Evolutionary conservation across 306 rosid genomes (phyloP), one percentile per base, ranked within the genome.

Genomic region (Gastrolobium bilobum): DNA sequence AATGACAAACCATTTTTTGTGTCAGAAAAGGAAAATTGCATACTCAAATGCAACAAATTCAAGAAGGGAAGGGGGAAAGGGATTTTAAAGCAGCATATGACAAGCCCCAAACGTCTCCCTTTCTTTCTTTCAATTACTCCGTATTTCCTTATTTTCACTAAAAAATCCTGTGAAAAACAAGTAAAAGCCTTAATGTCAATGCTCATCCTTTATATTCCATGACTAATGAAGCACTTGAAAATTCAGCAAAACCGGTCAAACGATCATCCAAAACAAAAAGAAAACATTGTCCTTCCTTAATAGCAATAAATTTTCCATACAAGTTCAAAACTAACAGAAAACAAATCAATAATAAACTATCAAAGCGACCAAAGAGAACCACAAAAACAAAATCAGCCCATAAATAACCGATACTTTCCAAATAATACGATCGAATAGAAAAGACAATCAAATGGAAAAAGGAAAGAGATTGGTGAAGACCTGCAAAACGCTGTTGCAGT

Each of bases 401-500:
- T 10, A 13, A 40, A 10, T 2, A 58, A 59, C 39, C 58, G 5
- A 35, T 31, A 51, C 14, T 81, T 58, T 30, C 7, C 52, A 60
- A 3, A 68, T 5, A 46, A 39, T 7, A 33, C n/a, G 60, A 82
- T 68, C 4, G 68, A 39, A 75, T 3, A 8, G 9, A 57, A 59
- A 14, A 43, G 26, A 56, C 30, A 14, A 13, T 53, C 66, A 46
- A 1, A 77, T 64, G 46, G 2, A 46, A n/a, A 53, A 43, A 38
- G 40, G 2, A 43, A 42, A 4, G 0, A 4, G 7, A 73, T 34
- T 11, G 31, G 56, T 8, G 13, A 29, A 33, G 50, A 93, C 98
- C 97, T 94, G 98, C 90, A 94, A 89, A 68, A 94, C 98, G 88
- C 97, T 94, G 81, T 94, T 94, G 80, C 97, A 94, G 81, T 94